These are phyloP conservation scores for Pelagophyceae sp. DNA, from an alignment of 352 stramenopile species.

Conservation along the genomic window DNA sequence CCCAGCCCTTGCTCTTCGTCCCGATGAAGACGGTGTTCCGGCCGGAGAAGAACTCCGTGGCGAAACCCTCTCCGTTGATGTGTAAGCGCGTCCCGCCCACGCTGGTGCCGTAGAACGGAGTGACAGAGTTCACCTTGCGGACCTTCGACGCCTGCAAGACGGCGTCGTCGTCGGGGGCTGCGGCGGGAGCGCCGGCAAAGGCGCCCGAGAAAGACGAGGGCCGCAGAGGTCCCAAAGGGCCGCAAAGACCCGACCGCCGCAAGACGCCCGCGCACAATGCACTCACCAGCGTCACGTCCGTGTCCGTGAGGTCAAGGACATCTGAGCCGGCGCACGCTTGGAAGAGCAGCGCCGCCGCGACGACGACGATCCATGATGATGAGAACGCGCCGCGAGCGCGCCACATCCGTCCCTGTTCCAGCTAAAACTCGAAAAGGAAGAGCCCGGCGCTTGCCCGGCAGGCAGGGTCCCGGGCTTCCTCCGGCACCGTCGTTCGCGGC, in stretches of 20 bases:
- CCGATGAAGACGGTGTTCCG: constrained; percentile 25
- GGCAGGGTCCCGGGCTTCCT: too few species aligned
- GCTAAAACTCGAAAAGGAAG: too few species aligned
- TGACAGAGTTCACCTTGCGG: not conserved
- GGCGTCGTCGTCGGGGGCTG: too few species aligned
- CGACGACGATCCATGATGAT: too few species aligned
- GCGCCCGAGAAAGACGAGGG: not conserved
- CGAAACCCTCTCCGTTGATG: constrained; percentile 21
- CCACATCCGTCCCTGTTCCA: too few species aligned
- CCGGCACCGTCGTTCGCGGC: too few species aligned
- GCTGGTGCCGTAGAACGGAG: not conserved
- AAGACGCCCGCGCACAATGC: not conserved
- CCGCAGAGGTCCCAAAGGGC: not conserved
- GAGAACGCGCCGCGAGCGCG: too few species aligned
- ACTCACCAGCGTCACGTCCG: not conserved
- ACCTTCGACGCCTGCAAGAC: not conserved
- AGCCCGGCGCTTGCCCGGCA: too few species aligned
- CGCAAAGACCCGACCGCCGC: not conserved
- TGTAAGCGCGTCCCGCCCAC: constrained; percentile 6
- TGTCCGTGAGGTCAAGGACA: not conserved
- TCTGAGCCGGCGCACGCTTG: not conserved
- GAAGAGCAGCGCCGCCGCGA: not conserved
- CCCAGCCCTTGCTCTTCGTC: not conserved
- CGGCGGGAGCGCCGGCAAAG: too few species aligned
- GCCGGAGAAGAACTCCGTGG: constrained; percentile 23